Percentiles rank a stretch among this genome's conserved stretches.
Conservation (phyloP, 1,139 yeast species). For the Magnusiomyces ingens region DNA sequence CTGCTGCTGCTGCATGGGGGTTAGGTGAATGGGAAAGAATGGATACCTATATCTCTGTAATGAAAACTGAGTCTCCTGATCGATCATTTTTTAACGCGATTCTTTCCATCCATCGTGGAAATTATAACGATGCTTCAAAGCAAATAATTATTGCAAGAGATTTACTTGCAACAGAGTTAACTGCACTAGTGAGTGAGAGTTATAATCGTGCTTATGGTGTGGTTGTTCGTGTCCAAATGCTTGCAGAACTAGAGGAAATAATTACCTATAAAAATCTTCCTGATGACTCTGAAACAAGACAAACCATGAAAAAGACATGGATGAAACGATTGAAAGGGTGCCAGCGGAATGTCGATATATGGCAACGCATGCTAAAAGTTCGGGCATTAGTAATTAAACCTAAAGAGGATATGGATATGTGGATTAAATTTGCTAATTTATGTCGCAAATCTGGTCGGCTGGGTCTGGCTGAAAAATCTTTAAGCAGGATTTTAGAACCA, state of each 20-base stretch:
- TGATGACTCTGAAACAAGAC: conserved; percentile 70
- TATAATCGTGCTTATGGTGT: conserved; percentile 96
- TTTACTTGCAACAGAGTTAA: conserved; percentile 81
- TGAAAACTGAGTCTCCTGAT: conserved; percentile 91
- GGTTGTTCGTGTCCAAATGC: conserved; percentile 93
- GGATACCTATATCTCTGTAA: conserved; percentile 83
- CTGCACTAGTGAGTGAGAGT: conserved; percentile 92
- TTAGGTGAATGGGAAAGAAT: conserved; percentile 94
- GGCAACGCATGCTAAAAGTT: conserved; percentile 95
- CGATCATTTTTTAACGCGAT: conserved; percentile 92
- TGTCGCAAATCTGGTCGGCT: conserved; percentile 91
- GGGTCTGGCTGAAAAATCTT: conserved; percentile 86
- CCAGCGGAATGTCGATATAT: conserved; percentile 93
- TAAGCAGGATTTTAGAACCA: conserved; percentile 61
- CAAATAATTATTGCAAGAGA: conserved; percentile 85
- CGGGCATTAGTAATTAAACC: conserved; percentile 92
- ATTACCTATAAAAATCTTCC: conserved; percentile 82
- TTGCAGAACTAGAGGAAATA: conserved; percentile 93
- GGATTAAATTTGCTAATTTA: conserved; percentile 96
- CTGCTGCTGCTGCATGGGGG: conserved; percentile 99
- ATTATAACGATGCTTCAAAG: conserved; percentile 71
- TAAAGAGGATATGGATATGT: conserved; percentile 93
- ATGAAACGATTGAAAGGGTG: conserved; percentile 86
- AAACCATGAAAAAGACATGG: conserved; percentile 86
- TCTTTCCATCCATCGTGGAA: conserved; percentile 74